These are phyloP conservation scores for Byssoonygena ceratinophila DNA, from an alignment of 2,329 filamentous ascomycete genomes.

Conservation along the genomic window DNA sequence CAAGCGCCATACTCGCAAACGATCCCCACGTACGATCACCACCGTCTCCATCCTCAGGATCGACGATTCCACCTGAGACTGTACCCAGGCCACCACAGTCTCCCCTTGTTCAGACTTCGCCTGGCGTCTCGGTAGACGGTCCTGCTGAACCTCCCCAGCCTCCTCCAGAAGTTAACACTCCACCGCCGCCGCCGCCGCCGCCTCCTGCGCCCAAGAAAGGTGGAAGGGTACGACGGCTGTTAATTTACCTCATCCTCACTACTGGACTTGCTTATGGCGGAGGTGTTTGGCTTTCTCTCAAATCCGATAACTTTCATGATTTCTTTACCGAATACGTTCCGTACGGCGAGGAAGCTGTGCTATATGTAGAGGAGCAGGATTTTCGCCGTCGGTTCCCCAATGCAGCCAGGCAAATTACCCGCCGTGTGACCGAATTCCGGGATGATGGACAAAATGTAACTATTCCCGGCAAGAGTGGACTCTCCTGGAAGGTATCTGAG, in stretches of 20 bases:
- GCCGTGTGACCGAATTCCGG: slow-evolving; percentile 24
- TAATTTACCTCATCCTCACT: slow-evolving; percentile 66
- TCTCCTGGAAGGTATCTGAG: slow-evolving; percentile 67
- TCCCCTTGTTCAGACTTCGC: slow-evolving; percentile 28
- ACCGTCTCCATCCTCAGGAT: slow-evolving; percentile 35
- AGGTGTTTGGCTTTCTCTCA: slow-evolving; percentile 81
- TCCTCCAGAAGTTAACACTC: slow-evolving; percentile 23
- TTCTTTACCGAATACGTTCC: slow-evolving; percentile 97
- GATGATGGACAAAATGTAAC: slow-evolving; percentile 61
- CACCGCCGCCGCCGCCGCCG: slow-evolving; percentile 32
- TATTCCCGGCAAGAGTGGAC: slow-evolving; percentile 74
- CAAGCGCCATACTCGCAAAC: slow-evolving; percentile 14
- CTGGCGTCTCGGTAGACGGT: slow-evolving; percentile 26
- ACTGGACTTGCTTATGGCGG: slow-evolving; percentile 71
- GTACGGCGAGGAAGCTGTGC: slow-evolving; percentile 84
- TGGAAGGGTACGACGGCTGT: slow-evolving; percentile 64
- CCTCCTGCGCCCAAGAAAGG: slow-evolving; percentile 50
- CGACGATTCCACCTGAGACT: slow-evolving; percentile 42
- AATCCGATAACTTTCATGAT: slow-evolving; percentile 97
- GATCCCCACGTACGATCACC: slow-evolving; percentile 23
- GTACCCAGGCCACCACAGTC: slow-evolving; percentile 39
- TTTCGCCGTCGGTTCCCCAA: slow-evolving; percentile 75
- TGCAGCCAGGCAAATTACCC: slow-evolving; percentile 40
- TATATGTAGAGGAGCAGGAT: slow-evolving; percentile 91
- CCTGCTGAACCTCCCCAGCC: slow-evolving; percentile 16